These are phyloP conservation scores for Flagelloscypha sp. DNA, from an alignment of 768 basidiomycete genomes.

Conservation along the genomic window DNA sequence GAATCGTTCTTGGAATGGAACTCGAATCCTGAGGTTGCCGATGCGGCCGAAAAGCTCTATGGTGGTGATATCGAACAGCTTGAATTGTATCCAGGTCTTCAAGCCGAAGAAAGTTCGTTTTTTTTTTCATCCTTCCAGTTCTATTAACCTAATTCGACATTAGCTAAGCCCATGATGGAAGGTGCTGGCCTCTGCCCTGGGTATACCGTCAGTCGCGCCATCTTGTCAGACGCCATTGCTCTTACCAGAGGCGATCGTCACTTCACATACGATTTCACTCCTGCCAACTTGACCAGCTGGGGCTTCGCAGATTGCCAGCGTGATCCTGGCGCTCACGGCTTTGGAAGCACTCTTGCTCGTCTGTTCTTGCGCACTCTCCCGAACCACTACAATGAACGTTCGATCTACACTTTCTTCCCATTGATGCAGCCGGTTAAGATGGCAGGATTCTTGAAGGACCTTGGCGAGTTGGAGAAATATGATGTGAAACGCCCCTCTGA, in stretches of 20 bases:
- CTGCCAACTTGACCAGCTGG: constrained; percentile 76
- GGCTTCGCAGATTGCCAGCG: constrained; percentile 79
- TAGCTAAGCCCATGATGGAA: constrained; percentile 58
- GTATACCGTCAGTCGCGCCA: constrained; percentile 79
- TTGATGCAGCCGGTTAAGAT: constrained; percentile 72
- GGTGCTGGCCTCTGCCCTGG: constrained; percentile 84
- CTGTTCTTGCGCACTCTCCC: constrained; percentile 71
- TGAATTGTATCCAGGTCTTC: constrained; percentile 75
- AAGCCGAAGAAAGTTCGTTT: constrained; percentile 50
- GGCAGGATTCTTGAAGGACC: constrained; percentile 47
- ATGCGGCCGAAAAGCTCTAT: constrained; percentile 70
- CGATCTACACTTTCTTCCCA: constrained; percentile 83
- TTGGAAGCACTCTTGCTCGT: constrained; percentile 65
- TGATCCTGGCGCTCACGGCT: constrained; percentile 56
- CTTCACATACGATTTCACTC: constrained; percentile 76
- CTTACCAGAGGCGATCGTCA: constrained; percentile 80
- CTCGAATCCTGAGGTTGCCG: constrained; percentile 55
- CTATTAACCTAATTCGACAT: constrained; percentile 3
- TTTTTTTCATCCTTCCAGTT: constrained; percentile 3
- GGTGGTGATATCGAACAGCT: constrained; percentile 67
- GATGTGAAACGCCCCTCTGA: constrained; percentile 41
- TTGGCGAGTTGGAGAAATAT: constrained; percentile 49
- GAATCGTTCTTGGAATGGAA: constrained; percentile 77
- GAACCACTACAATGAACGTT: constrained; percentile 56
- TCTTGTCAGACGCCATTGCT: constrained; percentile 79